Evolutionary conservation across 495 filamentous ascomycete species (phyloP), one percentile per base, ranked within the genome.

Genomic region (Daldinia caldariorum): DNA sequence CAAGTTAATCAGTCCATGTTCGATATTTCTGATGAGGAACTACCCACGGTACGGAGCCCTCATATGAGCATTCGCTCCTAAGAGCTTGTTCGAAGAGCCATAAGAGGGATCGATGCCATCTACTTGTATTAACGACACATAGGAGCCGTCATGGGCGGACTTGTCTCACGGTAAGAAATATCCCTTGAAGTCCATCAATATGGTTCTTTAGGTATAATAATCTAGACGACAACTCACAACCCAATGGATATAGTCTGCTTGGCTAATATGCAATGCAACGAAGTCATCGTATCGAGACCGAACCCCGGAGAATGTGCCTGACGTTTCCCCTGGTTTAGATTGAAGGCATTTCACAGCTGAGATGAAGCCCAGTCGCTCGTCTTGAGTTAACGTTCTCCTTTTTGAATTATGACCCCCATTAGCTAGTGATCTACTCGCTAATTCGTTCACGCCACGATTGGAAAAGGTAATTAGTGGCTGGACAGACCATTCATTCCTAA

Each of bases 221-320:
- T 22, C 14, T 8, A 50, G 16, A 43, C 12, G 14, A 41, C 26
- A 13, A 73, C 75, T 56, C 62, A 77, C 75, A 45, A 71, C 68
- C 59, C 81, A 79, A 66, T 83, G 83, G 53, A 85, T 79, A 56
- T 82, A 79, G 9, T 79, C 78, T 0, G 78, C 79, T 54, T 61
- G 47, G 59, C 53, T 50, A 37, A 64, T 70, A 75, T 81, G 70
- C 53, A 83, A 37, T 70, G 77, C 81, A 31, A 79, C 72, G 65
- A 83, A 85, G 53, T 86, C 84, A 66, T 85, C 82, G 58, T 78
- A 79, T 2, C 83, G 78, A 54, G 73, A 79, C 18, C 70, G 72
- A 5, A 80, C 80, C 2, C 83, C 82, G 1, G 82, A 75, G 47
- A 70, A 84, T 0, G 72, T 65, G 14, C 67, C 54, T 8, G 62